phyloP scores from a whole-genome alignment of 139 green algal genomes.

The Coelastrella sp. region DNA sequence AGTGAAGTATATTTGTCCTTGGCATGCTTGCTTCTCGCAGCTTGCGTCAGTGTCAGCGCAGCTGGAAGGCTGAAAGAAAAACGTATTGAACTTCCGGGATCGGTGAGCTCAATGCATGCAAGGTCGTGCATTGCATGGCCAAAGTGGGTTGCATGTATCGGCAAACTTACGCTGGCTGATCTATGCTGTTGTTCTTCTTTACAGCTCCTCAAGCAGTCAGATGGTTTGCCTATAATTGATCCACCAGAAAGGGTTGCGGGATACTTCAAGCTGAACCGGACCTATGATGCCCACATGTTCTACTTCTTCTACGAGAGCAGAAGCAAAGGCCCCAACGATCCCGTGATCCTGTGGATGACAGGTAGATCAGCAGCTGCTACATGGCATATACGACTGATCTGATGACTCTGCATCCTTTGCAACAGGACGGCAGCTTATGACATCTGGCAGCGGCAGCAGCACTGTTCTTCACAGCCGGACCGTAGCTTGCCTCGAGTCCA shows the following conservation, averaged over 20 bases:
- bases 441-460: no score
- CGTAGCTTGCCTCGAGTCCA: no score
- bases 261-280: slow-evolving; percentile 83
- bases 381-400: neutral
- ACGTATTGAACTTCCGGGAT: neutral
- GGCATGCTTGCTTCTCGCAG: neutral
- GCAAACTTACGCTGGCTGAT: neutral
- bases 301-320: slow-evolving; percentile 89
- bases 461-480: no score
- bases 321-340: slow-evolving; percentile 48
- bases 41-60: neutral
- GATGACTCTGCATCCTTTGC: no score
- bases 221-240: slow-evolving; percentile 38
- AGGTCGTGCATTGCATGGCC: neutral
- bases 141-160: neutral
- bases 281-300: slow-evolving; percentile 77
- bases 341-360: slow-evolving; percentile 85
- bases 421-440: no score
- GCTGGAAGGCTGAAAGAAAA: slow-evolving; percentile 25
- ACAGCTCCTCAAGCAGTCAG: neutral
- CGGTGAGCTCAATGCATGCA: neutral
- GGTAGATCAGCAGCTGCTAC: slow-evolving; percentile 36
- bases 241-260: slow-evolving; percentile 58
- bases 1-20: neutral
- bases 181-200: neutral